Percentiles rank a stretch among this genome's conserved stretches.
Evolutionary conservation across 257 asterid genomes (phyloP).

Genomic region (Solanum chaucha): DNA sequence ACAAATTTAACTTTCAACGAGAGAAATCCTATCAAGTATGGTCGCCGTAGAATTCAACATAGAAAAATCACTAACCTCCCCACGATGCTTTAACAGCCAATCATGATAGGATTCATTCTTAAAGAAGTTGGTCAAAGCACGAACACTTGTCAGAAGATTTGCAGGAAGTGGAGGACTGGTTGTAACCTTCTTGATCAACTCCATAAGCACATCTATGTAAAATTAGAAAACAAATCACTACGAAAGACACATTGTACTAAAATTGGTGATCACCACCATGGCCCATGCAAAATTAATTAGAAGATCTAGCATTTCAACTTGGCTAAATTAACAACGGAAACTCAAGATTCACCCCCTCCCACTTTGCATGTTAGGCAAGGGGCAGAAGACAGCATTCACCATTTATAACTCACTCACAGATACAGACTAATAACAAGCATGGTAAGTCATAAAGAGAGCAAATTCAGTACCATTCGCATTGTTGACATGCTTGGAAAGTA

Average conservation of each 20-base stretch:
- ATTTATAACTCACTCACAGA: neutral
- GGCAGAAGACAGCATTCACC: neutral
- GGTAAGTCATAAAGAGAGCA: neutral
- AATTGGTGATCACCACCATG: neutral
- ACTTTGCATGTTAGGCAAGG: neutral
- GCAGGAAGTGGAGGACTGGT: slow-evolving; percentile 67
- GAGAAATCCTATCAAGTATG: neutral
- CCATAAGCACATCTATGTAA: slow-evolving; percentile 51
- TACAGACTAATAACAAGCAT: neutral
- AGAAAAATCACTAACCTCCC: slow-evolving; percentile 51
- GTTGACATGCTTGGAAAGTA: slow-evolving; percentile 40
- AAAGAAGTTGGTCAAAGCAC: slow-evolving; percentile 80
- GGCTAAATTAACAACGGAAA: neutral
- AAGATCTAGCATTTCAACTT: neutral
- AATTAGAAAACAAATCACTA: slow-evolving; percentile 3
- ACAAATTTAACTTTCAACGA: neutral
- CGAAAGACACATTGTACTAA: neutral
- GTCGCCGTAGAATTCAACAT: neutral
- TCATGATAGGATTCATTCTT: slow-evolving; percentile 40
- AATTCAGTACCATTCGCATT: slow-evolving; percentile 40
- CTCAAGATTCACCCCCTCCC: neutral
- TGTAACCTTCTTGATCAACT: slow-evolving; percentile 75
- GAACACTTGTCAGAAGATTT: slow-evolving; percentile 80
- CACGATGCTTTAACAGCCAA: slow-evolving; percentile 62
- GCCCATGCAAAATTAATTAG: neutral